Evolutionary conservation across 768 basidiomycete species (phyloP).

Genomic region (Tylopilus felleus): DNA sequence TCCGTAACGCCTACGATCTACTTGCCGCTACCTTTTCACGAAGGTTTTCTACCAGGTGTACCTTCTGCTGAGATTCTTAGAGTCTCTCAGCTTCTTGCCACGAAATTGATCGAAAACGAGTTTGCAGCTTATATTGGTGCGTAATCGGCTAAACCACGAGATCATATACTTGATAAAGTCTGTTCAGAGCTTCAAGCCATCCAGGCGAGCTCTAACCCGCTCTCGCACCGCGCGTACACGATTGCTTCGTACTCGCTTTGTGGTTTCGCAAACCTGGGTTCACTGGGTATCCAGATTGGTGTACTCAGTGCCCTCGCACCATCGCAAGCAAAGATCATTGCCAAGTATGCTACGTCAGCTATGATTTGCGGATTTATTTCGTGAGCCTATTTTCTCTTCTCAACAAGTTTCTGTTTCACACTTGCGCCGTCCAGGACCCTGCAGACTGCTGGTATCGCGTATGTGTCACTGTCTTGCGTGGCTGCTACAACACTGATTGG

Average conservation of each 20-base stretch:
- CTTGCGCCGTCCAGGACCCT: constrained; percentile 35
- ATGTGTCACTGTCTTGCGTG: constrained; percentile 24
- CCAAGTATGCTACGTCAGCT: constrained; percentile 62
- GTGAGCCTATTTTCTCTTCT: constrained; percentile 14
- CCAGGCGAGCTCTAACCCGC: constrained; percentile 46
- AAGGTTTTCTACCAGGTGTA: constrained; percentile 44
- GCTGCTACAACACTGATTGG: constrained; percentile 9
- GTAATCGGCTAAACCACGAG: constrained; percentile 1
- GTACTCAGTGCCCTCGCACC: constrained; percentile 71
- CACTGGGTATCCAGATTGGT: constrained; percentile 83
- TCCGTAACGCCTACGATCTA: constrained; percentile 7
- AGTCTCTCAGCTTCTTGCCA: constrained; percentile 78
- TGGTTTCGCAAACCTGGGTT: constrained; percentile 87
- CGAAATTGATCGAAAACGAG: constrained; percentile 86
- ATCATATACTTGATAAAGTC: background rate
- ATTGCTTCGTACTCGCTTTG: constrained; percentile 87
- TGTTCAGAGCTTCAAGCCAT: constrained; percentile 40
- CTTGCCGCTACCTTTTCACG: background rate
- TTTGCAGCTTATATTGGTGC: constrained; percentile 67
- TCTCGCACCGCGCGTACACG: constrained; percentile 71
- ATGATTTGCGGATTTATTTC: constrained; percentile 71
- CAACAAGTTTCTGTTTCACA: background rate
- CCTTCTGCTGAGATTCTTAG: constrained; percentile 77
- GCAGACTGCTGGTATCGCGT: constrained; percentile 60
- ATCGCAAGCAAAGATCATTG: constrained; percentile 65